A percentile compares a stretch with the other conserved stretches of the same genome.
phyloP scores from a whole-genome alignment of 345 rosid genomes.

The Populus simonii region DNA sequence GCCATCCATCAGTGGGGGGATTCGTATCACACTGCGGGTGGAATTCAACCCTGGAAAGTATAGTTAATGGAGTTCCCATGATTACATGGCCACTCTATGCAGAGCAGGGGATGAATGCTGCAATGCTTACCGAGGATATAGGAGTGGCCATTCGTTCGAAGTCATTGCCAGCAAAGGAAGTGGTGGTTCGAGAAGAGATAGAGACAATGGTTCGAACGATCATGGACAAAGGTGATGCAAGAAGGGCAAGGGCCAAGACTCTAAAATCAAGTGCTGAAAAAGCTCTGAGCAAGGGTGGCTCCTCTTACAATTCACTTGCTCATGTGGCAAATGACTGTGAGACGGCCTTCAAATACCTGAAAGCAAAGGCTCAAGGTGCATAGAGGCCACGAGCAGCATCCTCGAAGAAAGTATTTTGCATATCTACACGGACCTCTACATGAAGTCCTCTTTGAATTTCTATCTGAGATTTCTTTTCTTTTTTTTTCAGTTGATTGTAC shows the following conservation, averaged over 20 bases:
- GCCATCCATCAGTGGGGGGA: constrained; percentile 52
- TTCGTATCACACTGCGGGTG: constrained; percentile 75
- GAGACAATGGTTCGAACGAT: constrained; percentile 37
- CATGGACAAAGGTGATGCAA: constrained; percentile 35
- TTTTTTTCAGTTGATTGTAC: no score
- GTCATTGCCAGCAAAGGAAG: constrained; percentile 11
- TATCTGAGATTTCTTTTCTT: no score
- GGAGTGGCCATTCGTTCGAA: constrained; percentile 43
- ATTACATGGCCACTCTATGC: constrained; percentile 71
- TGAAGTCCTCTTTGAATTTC: no score
- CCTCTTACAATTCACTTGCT: constrained; percentile 30
- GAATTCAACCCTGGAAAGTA: constrained; percentile 60
- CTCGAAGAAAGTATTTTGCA: no score
- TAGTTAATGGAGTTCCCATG: constrained; percentile 54
- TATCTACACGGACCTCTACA: no score
- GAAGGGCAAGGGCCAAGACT: constrained; percentile 30
- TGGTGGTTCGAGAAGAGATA: constrained; percentile 43
- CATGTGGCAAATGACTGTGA: constrained; percentile 30
- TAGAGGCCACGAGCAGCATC: neutral
- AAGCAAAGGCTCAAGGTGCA: constrained; percentile 9
- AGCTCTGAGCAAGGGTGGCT: constrained; percentile 41
- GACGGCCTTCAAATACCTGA: neutral
- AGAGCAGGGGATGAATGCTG: constrained; percentile 69
- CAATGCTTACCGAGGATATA: constrained; percentile 40
- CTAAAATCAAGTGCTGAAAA: constrained; percentile 31